Percentiles rank a stretch among this genome's conserved stretches.
phyloP scores from a whole-genome alignment of 148 eudicot genomes.

The Silene conica region DNA sequence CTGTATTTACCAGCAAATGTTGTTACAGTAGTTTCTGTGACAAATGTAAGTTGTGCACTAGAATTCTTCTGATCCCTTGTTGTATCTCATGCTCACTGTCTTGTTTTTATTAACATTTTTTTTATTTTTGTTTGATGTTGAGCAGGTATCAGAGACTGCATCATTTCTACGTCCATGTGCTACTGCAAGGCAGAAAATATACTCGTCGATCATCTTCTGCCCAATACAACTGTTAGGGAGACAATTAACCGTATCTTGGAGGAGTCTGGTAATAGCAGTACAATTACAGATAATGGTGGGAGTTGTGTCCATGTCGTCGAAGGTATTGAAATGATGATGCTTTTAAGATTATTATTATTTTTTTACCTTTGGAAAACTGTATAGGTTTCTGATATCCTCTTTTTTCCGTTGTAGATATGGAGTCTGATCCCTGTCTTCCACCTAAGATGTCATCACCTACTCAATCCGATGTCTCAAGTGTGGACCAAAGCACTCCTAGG shows the following conservation, averaged over 20 bases:
- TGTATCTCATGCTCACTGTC: too few species aligned
- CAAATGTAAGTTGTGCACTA: conserved; percentile 55
- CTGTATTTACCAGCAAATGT: conserved; percentile 81
- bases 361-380: too few species aligned
- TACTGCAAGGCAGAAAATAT: conserved; percentile 70
- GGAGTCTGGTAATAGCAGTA: conserved; percentile 71
- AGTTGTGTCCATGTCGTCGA: too few species aligned
- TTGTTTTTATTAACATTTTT: background rate
- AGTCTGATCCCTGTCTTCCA: conserved; percentile 52
- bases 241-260: conserved; percentile 71
- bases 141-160: conserved; percentile 79
- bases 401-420: conserved; percentile 64
- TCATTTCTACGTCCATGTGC: conserved; percentile 78
- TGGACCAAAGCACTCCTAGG: too few species aligned
- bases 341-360: too few species aligned
- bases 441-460: conserved; percentile 58
- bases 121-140: conserved; percentile 11
- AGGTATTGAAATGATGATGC: too few species aligned
- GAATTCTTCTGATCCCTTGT: background rate
- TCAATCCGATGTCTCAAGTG: conserved; percentile 65
- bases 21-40: conserved; percentile 85
- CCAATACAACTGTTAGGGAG: conserved; percentile 74
- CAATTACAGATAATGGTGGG: conserved; percentile 53
- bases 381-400: too few species aligned
- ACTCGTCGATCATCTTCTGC: conserved; percentile 78